A percentile compares a stretch with the other conserved stretches of the same genome.
These are phyloP conservation scores for Fusarium dlaminii DNA, from an alignment of 2,329 filamentous ascomycete genomes.

Conservation along the genomic window DNA sequence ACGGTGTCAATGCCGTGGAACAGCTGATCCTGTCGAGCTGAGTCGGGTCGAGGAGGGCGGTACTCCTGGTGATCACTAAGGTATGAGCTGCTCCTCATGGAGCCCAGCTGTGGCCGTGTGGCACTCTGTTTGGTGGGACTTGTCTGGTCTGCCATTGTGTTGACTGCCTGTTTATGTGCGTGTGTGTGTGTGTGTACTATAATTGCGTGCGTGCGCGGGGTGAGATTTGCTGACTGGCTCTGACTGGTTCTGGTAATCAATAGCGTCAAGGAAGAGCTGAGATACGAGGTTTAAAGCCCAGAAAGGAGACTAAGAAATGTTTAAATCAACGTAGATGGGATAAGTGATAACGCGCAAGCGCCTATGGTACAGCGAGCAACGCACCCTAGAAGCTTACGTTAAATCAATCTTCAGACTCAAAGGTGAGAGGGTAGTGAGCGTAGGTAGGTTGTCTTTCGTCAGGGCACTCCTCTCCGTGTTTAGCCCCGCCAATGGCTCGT, in stretches of 20 bases:
- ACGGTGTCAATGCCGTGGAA: slow-evolving; percentile 71
- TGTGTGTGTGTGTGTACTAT: neutral
- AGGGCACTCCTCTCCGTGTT: slow-evolving; percentile 31
- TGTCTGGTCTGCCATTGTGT: slow-evolving; percentile 47
- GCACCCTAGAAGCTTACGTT: slow-evolving; percentile 16
- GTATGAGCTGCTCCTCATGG: slow-evolving; percentile 69
- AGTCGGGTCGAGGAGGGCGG: slow-evolving; percentile 64
- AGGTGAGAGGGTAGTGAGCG: slow-evolving; percentile 12
- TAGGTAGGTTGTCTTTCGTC: slow-evolving; percentile 16
- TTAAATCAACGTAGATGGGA: neutral
- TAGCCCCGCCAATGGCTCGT: slow-evolving; percentile 35
- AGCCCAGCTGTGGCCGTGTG: slow-evolving; percentile 59
- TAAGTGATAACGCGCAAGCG: neutral
- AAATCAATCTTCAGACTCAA: slow-evolving; percentile 29
- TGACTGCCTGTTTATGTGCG: neutral
- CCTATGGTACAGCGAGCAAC: neutral
- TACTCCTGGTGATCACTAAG: slow-evolving; percentile 72
- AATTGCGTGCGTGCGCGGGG: slow-evolving; percentile 17
- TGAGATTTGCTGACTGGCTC: slow-evolving; percentile 19
- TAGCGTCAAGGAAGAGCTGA: neutral
- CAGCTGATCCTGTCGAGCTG: slow-evolving; percentile 58
- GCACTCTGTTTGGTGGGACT: slow-evolving; percentile 47
- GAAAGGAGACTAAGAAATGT: neutral
- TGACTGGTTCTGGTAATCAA: slow-evolving; percentile 8
- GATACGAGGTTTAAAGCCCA: neutral